These are phyloP conservation scores for Emydomyces testavorans DNA, from an alignment of 2,329 filamentous ascomycete genomes.

Conservation along the genomic window DNA sequence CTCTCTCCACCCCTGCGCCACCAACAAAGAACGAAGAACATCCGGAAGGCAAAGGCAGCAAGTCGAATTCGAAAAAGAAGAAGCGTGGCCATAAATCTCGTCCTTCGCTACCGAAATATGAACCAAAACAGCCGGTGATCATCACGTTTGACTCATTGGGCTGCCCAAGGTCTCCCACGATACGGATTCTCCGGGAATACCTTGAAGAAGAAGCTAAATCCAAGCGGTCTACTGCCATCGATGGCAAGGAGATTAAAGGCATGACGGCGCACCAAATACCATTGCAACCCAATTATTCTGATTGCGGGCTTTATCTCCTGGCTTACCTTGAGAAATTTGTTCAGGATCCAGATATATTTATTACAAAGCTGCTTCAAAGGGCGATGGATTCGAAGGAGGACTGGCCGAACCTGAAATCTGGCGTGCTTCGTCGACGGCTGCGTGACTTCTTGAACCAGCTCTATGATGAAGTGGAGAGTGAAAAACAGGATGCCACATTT, in stretches of 20 bases:
- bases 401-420: conserved; percentile 45
- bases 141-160: conserved; percentile 81
- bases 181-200: conserved; percentile 62
- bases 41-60: conserved; percentile 11
- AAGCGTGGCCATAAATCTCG: conserved; percentile 19
- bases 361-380: conserved; percentile 52
- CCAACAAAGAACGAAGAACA: conserved; percentile 6
- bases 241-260: conserved; percentile 40
- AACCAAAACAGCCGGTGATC: conserved; percentile 53
- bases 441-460: conserved; percentile 55
- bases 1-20: background rate
- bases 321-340: conserved; percentile 78
- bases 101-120: conserved; percentile 32
- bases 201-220: conserved; percentile 58
- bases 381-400: conserved; percentile 48
- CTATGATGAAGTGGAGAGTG: conserved; percentile 36
- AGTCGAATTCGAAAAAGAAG: conserved; percentile 13
- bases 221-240: conserved; percentile 45
- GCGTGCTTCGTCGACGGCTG: conserved; percentile 52
- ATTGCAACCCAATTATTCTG: conserved; percentile 68
- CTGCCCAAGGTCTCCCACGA: conserved; percentile 50
- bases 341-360: conserved; percentile 58
- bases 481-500: conserved; percentile 1
- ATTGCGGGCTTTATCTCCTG: conserved; percentile 80
- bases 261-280: conserved; percentile 68